phyloP scores from a whole-genome alignment of 2,329 filamentous ascomycete species.

The Colletotrichum nymphaeae region DNA sequence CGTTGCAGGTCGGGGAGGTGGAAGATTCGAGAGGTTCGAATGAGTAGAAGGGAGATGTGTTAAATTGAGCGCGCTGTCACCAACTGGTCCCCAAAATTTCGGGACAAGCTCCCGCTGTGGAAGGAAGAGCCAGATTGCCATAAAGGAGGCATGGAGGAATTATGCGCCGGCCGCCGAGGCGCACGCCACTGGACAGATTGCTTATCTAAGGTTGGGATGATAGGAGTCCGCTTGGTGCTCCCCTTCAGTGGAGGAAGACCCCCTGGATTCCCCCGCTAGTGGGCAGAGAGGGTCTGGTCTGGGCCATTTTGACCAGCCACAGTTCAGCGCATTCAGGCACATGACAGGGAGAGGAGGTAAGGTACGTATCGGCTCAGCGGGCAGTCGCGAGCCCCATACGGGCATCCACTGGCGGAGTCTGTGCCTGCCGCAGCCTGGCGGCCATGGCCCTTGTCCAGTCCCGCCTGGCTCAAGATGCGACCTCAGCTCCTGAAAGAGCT shows the following conservation, averaged over 20 bases:
- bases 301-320: slow-evolving; percentile 3
- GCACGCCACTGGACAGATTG: background rate
- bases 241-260: slow-evolving; percentile 15
- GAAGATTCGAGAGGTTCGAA: slow-evolving; percentile 35
- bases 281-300: slow-evolving; percentile 6
- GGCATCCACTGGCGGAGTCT: slow-evolving; percentile 25
- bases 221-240: background rate
- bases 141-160: slow-evolving; percentile 35
- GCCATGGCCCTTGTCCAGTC: slow-evolving; percentile 25
- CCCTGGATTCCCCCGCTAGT: slow-evolving; percentile 19
- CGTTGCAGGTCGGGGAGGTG: slow-evolving; percentile 30
- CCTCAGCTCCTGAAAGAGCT: slow-evolving; percentile 35
- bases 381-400: slow-evolving; percentile 14
- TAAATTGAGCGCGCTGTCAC: slow-evolving; percentile 35
- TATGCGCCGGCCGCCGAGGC: slow-evolving; percentile 30
- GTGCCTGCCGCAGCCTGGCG: slow-evolving; percentile 30
- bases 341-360: background rate
- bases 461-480: slow-evolving; percentile 31
- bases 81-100: slow-evolving; percentile 30
- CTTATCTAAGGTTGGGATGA: slow-evolving; percentile 23
- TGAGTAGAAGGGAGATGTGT: slow-evolving; percentile 35
- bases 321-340: slow-evolving; percentile 4
- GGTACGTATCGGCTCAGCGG: slow-evolving; percentile 3
- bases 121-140: slow-evolving; percentile 38
- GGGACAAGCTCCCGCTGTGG: slow-evolving; percentile 30